Percentiles rank a stretch among this genome's conserved stretches.
Evolutionary conservation across 768 basidiomycete genomes (phyloP).

Genomic region (Hygrocybe coccinea): DNA sequence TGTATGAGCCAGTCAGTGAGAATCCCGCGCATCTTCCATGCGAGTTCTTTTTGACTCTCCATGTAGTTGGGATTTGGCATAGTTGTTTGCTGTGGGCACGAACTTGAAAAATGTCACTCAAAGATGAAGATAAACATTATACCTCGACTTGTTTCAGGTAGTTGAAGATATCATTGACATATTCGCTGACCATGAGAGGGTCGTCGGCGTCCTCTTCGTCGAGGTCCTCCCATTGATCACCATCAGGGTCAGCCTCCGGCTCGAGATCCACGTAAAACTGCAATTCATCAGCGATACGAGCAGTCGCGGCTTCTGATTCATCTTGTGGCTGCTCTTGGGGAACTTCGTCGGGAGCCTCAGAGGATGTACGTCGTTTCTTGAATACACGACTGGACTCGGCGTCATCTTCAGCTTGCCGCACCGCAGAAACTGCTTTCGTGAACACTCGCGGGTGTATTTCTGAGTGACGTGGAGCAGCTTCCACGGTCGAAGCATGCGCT

Average conservation of each 20-base stretch:
- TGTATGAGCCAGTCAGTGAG: conserved; percentile 96
- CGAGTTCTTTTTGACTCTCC: conserved; percentile 87
- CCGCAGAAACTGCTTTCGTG: conserved; percentile 18
- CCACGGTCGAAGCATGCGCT: background rate
- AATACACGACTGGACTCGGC: conserved; percentile 55
- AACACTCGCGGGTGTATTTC: conserved; percentile 18
- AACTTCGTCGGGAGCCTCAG: conserved; percentile 55
- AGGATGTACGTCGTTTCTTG: conserved; percentile 71
- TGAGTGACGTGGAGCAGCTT: conserved; percentile 10
- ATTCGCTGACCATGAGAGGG: conserved; percentile 95
- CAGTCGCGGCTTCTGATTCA: conserved; percentile 35
- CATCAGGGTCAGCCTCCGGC: conserved; percentile 60
- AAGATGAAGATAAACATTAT: conserved; percentile 14
- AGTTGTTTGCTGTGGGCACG: conserved; percentile 50
- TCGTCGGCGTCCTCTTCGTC: conserved; percentile 91
- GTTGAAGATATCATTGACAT: conserved; percentile 88
- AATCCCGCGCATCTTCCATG: conserved; percentile 95
- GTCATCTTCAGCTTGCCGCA: conserved; percentile 41
- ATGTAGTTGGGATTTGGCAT: conserved; percentile 95
- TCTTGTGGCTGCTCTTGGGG: conserved; percentile 35
- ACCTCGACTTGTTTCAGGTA: conserved; percentile 92
- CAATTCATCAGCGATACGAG: conserved; percentile 44
- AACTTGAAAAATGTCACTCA: conserved; percentile 9
- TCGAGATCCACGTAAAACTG: conserved; percentile 48
- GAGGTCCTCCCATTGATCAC: conserved; percentile 79